A percentile compares a stretch with the other conserved stretches of the same genome.
Evolutionary conservation across 1,284 basidiomycete species (phyloP).

Genomic region (Rhodotorula sp.): DNA sequence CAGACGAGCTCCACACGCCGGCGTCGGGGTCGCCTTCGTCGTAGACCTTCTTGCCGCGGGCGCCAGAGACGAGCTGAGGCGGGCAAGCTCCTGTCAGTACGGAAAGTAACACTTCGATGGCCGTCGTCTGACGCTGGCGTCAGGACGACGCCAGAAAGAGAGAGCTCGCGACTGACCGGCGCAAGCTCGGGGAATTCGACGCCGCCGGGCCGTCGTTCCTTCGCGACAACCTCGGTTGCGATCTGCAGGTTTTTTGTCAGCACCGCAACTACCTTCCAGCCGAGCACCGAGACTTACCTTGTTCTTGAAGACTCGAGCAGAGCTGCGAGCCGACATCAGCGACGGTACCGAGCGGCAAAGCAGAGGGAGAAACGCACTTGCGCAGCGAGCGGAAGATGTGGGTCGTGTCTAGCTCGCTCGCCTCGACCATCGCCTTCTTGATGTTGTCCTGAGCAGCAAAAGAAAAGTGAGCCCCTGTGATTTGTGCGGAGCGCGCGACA

Average conservation of each 20-base stretch:
- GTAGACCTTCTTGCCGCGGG: conserved; percentile 74
- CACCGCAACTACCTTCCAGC: background rate
- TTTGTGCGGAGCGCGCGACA: background rate
- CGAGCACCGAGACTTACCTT: background rate
- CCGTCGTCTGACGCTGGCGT: conserved; percentile 3
- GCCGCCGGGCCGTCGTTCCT: conserved; percentile 77
- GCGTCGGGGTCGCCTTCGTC: conserved; percentile 76
- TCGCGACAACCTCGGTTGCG: conserved; percentile 73
- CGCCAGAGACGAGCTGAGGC: conserved; percentile 72
- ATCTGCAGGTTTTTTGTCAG: background rate
- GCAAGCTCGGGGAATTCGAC: conserved; percentile 77
- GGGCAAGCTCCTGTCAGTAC: background rate
- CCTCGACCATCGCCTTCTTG: conserved; percentile 82
- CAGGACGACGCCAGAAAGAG: conserved; percentile 54
- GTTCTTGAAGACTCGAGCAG: conserved; percentile 43
- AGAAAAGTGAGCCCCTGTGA: conserved; percentile 49
- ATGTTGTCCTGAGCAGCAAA: conserved; percentile 64
- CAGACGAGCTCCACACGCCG: conserved; percentile 70
- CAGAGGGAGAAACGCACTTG: conserved; percentile 16
- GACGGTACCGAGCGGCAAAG: too few species aligned
- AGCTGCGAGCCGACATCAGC: background rate
- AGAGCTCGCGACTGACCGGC: conserved; percentile 24
- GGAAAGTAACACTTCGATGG: background rate
- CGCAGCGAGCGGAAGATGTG: conserved; percentile 75
- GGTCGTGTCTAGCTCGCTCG: conserved; percentile 72